phyloP scores from a whole-genome alignment of 768 basidiomycete species.

The Trametes coccinea region DNA sequence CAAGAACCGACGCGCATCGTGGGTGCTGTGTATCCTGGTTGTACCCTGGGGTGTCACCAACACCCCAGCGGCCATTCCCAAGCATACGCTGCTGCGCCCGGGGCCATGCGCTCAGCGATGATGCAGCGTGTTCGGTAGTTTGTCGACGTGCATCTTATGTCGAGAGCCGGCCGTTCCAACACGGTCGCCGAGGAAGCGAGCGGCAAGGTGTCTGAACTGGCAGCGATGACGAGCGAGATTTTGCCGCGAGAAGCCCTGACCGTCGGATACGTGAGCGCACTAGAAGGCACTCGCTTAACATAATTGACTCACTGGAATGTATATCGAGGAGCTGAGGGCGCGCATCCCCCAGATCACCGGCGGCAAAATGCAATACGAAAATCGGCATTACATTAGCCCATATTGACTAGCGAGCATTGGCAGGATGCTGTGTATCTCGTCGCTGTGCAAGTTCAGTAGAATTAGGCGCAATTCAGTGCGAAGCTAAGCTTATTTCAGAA shows the following conservation, averaged over 20 bases:
- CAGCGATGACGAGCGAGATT: slow-evolving; percentile 6
- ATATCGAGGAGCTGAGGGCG: background rate
- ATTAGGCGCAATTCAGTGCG: slow-evolving; percentile 22
- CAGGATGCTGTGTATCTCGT: slow-evolving; percentile 14
- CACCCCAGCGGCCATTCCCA: slow-evolving; percentile 6
- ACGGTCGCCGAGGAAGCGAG: background rate
- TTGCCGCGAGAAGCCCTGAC: slow-evolving; percentile 10
- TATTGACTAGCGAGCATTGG: background rate
- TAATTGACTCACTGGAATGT: slow-evolving; percentile 3
- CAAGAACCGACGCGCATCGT: slow-evolving; percentile 14
- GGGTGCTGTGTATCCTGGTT: slow-evolving; percentile 20
- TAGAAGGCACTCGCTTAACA: slow-evolving; percentile 4
- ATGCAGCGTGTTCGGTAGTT: background rate
- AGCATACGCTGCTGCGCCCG: background rate
- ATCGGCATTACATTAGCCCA: background rate
- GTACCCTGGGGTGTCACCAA: slow-evolving; percentile 8
- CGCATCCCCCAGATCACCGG: slow-evolving; percentile 3
- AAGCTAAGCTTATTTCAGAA: slow-evolving; percentile 10
- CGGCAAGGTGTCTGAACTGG: background rate
- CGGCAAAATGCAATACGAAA: background rate
- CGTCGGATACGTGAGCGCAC: background rate
- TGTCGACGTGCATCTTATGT: background rate
- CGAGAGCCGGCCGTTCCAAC: background rate
- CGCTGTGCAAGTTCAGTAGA: background rate
- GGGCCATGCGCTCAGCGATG: background rate